Percentiles rank a stretch among this genome's conserved stretches.
Conservation (phyloP, 805 yeast species). For the Nakazawaea siamensis region DNA sequence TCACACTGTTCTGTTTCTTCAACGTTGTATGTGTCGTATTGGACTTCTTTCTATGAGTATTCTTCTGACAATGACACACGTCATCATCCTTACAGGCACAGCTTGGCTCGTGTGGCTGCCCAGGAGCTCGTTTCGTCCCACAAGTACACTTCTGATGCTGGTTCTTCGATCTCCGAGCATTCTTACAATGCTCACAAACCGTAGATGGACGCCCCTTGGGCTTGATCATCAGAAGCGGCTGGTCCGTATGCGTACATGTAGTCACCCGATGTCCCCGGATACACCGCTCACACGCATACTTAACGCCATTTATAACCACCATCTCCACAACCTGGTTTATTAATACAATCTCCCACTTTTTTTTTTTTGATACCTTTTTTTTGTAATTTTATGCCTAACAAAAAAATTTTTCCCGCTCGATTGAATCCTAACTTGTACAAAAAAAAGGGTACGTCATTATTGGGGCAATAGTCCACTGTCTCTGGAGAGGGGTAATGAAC, state of each 20-base stretch:
- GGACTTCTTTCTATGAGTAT: background rate
- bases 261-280: slow-evolving; percentile 96
- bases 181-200: slow-evolving; percentile 82
- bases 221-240: slow-evolving; percentile 85
- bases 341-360: too few species aligned
- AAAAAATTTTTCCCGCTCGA: too few species aligned
- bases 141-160: slow-evolving; percentile 68
- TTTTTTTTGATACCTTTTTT: too few species aligned
- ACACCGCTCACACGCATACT: slow-evolving; percentile 94
- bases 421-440: too few species aligned
- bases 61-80: slow-evolving; percentile 21
- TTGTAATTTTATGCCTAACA: too few species aligned
- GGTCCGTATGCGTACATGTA: slow-evolving; percentile 86
- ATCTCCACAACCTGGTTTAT: too few species aligned
- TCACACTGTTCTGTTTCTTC: slow-evolving; percentile 7
- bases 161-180: slow-evolving; percentile 57
- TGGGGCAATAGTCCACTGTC: too few species aligned
- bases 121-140: slow-evolving; percentile 37
- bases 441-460: too few species aligned
- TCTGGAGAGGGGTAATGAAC: too few species aligned
- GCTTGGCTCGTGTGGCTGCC: slow-evolving; percentile 13
- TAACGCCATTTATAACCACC: slow-evolving; percentile 89
- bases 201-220: slow-evolving; percentile 96
- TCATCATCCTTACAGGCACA: slow-evolving; percentile 26
- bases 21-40: slow-evolving; percentile 1